phyloP scores from a whole-genome alignment of 257 asterid species.

The Solanum tacnaense region DNA sequence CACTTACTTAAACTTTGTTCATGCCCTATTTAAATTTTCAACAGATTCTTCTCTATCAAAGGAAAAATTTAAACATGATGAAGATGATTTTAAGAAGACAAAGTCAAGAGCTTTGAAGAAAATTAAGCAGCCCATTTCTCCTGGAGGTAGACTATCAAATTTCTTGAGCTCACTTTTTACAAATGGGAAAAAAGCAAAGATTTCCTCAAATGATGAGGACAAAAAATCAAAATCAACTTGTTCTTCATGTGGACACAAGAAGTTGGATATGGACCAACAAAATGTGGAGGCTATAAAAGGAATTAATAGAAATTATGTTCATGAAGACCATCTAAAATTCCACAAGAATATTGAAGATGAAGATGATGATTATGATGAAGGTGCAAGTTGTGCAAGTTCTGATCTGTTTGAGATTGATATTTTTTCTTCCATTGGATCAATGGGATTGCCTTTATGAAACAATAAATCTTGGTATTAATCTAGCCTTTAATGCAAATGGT shows the following conservation, averaged over 20 bases:
- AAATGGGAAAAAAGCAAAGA: slow-evolving; percentile 30
- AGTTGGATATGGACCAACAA: neutral
- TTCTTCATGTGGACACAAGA: neutral
- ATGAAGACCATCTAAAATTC: neutral
- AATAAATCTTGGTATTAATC: slow-evolving; percentile 29
- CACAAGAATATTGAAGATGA: neutral
- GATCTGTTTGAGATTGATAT: slow-evolving; percentile 77
- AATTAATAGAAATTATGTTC: neutral
- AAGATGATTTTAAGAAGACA: neutral
- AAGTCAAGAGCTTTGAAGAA: slow-evolving; percentile 25
- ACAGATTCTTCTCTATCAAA: neutral
- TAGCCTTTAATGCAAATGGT: neutral
- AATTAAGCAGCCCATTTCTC: slow-evolving; percentile 81
- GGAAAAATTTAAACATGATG: neutral
- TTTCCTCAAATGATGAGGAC: neutral
- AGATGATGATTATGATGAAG: slow-evolving; percentile 40
- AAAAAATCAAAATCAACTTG: slow-evolving; percentile 9
- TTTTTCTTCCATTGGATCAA: slow-evolving; percentile 52
- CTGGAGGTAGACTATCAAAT: slow-evolving; percentile 72
- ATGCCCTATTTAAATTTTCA: neutral
- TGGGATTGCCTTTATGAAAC: slow-evolving; percentile 74
- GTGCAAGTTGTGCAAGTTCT: slow-evolving; percentile 67
- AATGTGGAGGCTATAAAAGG: neutral
- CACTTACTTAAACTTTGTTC: neutral
- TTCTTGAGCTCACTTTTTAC: slow-evolving; percentile 65